Percentiles rank a stretch among this genome's conserved stretches.
These are phyloP conservation scores for Cryptosporidium ubiquitum DNA, from an alignment of 169 alveolate species.

Conservation along the genomic window DNA sequence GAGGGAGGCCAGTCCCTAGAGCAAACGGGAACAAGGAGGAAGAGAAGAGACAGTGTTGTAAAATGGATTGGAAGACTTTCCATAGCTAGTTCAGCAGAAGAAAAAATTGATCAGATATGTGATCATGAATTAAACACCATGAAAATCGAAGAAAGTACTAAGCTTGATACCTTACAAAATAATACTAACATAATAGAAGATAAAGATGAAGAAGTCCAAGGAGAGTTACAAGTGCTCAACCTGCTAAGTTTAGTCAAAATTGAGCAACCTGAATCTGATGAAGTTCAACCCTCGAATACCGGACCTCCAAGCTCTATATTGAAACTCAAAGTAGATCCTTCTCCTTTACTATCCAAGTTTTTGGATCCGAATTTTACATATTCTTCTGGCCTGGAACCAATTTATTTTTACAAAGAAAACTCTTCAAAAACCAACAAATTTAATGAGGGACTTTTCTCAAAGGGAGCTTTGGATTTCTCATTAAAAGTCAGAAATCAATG, in stretches of 20 bases:
- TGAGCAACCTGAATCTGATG: not conserved
- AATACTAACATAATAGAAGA: not conserved
- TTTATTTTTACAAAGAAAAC: not conserved
- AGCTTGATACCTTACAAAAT: not conserved
- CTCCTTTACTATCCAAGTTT: constrained; percentile 30
- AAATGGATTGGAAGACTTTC: constrained; percentile 72
- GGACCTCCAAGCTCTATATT: not conserved
- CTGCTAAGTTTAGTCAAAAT: constrained; percentile 44
- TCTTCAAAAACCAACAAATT: not conserved
- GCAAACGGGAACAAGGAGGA: not conserved
- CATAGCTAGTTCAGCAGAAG: not conserved
- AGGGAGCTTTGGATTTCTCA: constrained; percentile 2
- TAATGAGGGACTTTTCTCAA: not conserved
- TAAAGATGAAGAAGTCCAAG: constrained; percentile 57
- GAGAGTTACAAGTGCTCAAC: constrained; percentile 60
- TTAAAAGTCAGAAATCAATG: constrained; percentile 27
- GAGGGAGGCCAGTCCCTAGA: not conserved
- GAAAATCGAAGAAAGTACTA: not conserved
- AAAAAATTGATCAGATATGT: not conserved
- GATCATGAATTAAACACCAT: not conserved
- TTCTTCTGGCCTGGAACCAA: not conserved
- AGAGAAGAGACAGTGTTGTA: constrained; percentile 55
- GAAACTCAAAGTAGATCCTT: constrained; percentile 43
- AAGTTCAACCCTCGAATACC: not conserved
- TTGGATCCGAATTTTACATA: constrained; percentile 45